These are phyloP conservation scores for Dryas integrifolia DNA, from an alignment of 331 rosid species.

Conservation along the genomic window DNA sequence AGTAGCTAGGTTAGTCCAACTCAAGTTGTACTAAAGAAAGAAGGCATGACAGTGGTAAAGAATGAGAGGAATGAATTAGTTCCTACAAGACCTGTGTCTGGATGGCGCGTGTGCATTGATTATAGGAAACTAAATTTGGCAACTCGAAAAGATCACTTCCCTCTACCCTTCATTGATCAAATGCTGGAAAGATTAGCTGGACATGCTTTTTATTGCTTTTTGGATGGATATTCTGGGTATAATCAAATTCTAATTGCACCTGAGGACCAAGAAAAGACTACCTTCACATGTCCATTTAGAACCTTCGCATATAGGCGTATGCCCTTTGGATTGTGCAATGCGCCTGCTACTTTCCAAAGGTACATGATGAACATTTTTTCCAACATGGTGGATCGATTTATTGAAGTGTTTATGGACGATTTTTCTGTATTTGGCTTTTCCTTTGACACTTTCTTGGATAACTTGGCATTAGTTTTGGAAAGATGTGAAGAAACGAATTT, in stretches of 20 bases:
- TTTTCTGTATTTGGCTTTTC: neutral
- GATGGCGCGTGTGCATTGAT: constrained; percentile 3
- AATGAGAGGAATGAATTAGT: neutral
- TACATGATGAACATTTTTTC: neutral
- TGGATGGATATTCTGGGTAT: neutral
- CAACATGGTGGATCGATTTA: neutral
- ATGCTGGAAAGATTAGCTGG: neutral
- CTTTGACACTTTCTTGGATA: neutral
- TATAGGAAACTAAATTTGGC: neutral
- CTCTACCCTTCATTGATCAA: neutral
- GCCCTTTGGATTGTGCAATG: no score
- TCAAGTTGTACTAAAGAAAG: neutral
- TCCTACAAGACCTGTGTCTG: neutral
- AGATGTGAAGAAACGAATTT: neutral
- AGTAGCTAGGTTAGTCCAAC: neutral
- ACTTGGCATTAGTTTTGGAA: neutral
- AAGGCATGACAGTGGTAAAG: neutral
- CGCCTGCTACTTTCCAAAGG: neutral
- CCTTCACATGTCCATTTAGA: no score
- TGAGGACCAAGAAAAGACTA: no score
- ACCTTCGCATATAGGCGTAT: no score
- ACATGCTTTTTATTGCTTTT: neutral
- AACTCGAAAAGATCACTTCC: neutral
- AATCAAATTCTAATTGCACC: neutral
- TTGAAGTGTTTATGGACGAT: neutral